Base-by-base conservation (phyloP, 23 red algal genomes). In the Agarophyton chilense region DNA sequence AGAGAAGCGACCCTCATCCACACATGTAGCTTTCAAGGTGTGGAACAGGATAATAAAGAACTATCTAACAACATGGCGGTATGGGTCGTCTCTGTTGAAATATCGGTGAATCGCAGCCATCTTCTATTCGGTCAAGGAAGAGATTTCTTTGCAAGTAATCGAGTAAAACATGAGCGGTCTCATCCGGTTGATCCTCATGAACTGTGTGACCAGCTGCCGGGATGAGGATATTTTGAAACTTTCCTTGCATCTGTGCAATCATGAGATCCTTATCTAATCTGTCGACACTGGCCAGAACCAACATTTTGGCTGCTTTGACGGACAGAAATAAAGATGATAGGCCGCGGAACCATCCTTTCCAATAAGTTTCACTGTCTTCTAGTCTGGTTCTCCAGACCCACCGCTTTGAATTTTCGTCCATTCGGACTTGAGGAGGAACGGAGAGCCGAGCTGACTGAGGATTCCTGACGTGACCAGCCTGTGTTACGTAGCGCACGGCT, bases 161-260 rank as follows among this genome's bases (percentile, higher is more conserved):
- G 4, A 78, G 79, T 6, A 96, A 34, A 17, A 86, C 88, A 2
- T 42, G 55, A 24, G 88, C 94, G 2, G 89, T 89, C 32, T 80
- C 18, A 39, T 94, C 90, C 4, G 95, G 95, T 68, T 90, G 70
- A 70, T 98, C 95, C 52, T 94, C 91, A 72, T 98, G 95, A 0
- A 98, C 91, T 24, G 76, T 42, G 60, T 98, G 95, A 18, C 95
- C 95, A 18, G 95, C 95, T 21, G 75, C 35, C 2, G 90, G 95
- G 16, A 98, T 90, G 42, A 98, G 65, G 36, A 92, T 72, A 22
- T 66, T 94, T 63, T 98, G 95, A 80, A 98, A 98, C 40, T 90
- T 93, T 2, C 97, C 97, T 63, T 99, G 97, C 97, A 99, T 99
- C 79, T 99, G 97, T 19, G 97, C 97, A 34, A 99, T 95, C 77